Base-by-base conservation (phyloP, 768 basidiomycete genomes). In the Amanita subjunquillea region DNA sequence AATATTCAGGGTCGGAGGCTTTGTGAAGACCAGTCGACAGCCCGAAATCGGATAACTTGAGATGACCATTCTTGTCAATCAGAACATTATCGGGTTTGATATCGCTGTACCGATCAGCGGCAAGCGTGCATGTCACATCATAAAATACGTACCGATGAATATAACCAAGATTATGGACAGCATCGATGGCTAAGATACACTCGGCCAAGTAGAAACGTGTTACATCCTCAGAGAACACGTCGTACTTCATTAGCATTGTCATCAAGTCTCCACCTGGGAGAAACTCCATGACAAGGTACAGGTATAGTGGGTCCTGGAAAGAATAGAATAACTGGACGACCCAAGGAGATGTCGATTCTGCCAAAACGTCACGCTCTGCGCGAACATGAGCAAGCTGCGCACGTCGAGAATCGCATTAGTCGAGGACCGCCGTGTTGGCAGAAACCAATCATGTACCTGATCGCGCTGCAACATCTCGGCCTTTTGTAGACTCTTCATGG, bases 241-340 rank as follows among this genome's bases (percentile, higher is more conserved):
- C 95, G 69, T 99, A 98, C 69, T 97, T 98, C 86, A 99, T 99
- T 60, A 99, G 74, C 95, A 98, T 99, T 10, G 96, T 97, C 95
- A 99, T 98, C 57, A 99, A 74, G 66, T 99, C 95, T n/a, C 95
- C 95, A 42, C 95, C 95, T 36, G 82, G 80, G 41, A 83, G 74
- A 59, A 79, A 79, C 57, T 78, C 78, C 95, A 99, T 99, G 73
- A 99, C 89, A 55, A 99, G 80, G 71, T 97, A 99, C 25, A 99
- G 82, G 64, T 95, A 97, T 49, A 91, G 73, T 1, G 89, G 82
- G 66, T 98, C 96, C 67, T 99, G 95, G 77, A 97, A 98, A 36
- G 94, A 96, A 69, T 96, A 98, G 75, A 87, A 98, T 15, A 98
- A 74, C 62, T 96, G 94, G 2, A 97, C 94, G 46, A 98, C 94